Conservation (phyloP, 768 basidiomycete genomes). For the Termitomyces eurrhizus region DNA sequence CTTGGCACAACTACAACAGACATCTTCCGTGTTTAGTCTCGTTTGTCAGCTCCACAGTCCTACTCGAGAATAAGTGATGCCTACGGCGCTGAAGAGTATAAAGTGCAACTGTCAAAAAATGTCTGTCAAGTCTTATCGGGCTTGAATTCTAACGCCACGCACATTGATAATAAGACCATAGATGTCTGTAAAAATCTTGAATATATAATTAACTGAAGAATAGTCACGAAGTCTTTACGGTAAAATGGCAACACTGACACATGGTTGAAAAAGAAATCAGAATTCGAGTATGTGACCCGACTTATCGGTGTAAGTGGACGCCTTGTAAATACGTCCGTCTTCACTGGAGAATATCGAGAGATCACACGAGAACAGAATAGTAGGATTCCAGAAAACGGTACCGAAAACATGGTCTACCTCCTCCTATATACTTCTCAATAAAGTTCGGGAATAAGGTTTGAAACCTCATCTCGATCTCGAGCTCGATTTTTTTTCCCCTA, state of each 20-base stretch:
- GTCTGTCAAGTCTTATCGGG: background rate
- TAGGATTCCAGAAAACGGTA: no score
- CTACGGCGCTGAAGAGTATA: conserved; percentile 50
- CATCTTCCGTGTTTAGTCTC: conserved; percentile 26
- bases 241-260: conserved; percentile 43
- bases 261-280: no score
- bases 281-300: no score
- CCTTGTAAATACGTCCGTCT: no score
- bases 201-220: background rate
- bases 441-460: no score
- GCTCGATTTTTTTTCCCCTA: no score
- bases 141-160: conserved; percentile 13
- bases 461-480: no score
- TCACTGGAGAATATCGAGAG: no score
- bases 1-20: conserved; percentile 57
- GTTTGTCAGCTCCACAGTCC: background rate
- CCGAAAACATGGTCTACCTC: no score
- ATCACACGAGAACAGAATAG: no score
- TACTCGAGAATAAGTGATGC: conserved; percentile 10
- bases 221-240: conserved; percentile 36
- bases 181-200: conserved; percentile 39
- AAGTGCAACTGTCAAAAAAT: conserved; percentile 44
- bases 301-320: no score
- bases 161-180: conserved; percentile 65
- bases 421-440: no score